Evolutionary conservation across 345 rosid species (phyloP).

Genomic region (Eucalyptus sp.): DNA sequence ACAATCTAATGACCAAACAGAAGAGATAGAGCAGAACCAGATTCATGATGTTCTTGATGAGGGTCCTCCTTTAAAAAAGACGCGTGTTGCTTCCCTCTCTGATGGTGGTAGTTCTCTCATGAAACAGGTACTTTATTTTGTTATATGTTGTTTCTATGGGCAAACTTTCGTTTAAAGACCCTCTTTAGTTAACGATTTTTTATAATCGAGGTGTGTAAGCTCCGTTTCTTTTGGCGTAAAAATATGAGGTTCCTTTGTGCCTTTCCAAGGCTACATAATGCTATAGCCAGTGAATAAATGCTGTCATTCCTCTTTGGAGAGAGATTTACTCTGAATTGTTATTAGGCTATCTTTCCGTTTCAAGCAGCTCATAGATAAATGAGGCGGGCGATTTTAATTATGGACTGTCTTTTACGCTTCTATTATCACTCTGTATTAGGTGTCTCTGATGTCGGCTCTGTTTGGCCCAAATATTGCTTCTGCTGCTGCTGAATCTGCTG

Average conservation of each 20-base stretch:
- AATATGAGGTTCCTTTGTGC: background rate
- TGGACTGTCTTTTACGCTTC: background rate
- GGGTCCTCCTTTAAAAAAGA: constrained; percentile 50
- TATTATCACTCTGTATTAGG: constrained; percentile 19
- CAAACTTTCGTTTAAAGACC: background rate
- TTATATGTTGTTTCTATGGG: background rate
- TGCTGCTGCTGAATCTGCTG: constrained; percentile 80
- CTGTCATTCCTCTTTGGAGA: background rate
- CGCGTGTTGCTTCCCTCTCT: constrained; percentile 20
- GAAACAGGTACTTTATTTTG: constrained; percentile 50
- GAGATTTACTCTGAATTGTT: background rate
- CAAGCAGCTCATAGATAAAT: background rate
- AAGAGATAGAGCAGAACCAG: constrained; percentile 20
- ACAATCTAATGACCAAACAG: constrained; percentile 10
- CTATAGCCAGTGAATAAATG: background rate
- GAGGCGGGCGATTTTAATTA: background rate
- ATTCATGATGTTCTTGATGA: constrained; percentile 28
- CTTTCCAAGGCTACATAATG: background rate
- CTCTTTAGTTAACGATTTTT: background rate
- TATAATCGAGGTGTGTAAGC: background rate
- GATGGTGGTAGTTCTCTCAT: constrained; percentile 48
- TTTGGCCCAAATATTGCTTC: constrained; percentile 54
- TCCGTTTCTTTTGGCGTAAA: background rate
- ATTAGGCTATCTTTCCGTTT: background rate
- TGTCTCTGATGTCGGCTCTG: constrained; percentile 49